Evolutionary conservation across 495 filamentous ascomycete species (phyloP).

Genomic region (Lentithecium fluviatile): DNA sequence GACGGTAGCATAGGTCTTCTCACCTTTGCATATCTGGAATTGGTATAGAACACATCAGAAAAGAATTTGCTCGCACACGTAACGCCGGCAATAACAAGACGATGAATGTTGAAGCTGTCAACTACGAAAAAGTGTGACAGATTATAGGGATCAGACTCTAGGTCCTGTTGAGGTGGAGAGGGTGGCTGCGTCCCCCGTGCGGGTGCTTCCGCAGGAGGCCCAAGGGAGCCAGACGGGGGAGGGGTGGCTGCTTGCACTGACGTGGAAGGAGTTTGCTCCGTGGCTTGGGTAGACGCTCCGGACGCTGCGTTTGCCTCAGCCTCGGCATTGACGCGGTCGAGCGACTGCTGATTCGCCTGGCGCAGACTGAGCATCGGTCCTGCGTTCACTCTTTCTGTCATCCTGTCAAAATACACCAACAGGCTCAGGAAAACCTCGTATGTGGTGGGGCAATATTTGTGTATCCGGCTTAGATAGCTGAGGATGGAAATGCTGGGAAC

Average conservation of each 20-base stretch:
- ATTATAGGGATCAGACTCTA: slow-evolving; percentile 54
- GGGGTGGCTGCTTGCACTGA: slow-evolving; percentile 41
- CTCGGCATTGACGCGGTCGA: slow-evolving; percentile 29
- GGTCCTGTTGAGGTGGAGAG: slow-evolving; percentile 26
- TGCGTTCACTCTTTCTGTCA: slow-evolving; percentile 95
- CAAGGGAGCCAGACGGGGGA: slow-evolving; percentile 45
- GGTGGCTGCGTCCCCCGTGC: slow-evolving; percentile 33
- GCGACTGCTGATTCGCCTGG: slow-evolving; percentile 44
- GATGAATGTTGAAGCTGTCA: slow-evolving; percentile 98
- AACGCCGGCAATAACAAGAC: slow-evolving; percentile 93
- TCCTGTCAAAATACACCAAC: slow-evolving; percentile 96
- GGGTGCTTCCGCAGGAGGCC: slow-evolving; percentile 38
- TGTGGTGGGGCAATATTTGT: slow-evolving; percentile 98
- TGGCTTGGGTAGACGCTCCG: slow-evolving; percentile 3
- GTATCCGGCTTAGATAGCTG: slow-evolving; percentile 93
- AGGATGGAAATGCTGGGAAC: slow-evolving; percentile 95
- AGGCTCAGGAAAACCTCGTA: slow-evolving; percentile 97
- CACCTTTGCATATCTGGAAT: slow-evolving; percentile 99
- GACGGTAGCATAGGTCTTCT: slow-evolving; percentile 23
- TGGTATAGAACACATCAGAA: slow-evolving; percentile 98
- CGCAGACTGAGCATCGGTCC: slow-evolving; percentile 54
- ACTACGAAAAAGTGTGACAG: slow-evolving; percentile 90
- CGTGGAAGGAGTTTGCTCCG: slow-evolving; percentile 17
- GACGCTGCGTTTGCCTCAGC: slow-evolving; percentile 33
- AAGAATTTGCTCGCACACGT: slow-evolving; percentile 99